A percentile compares a stretch with the other conserved stretches of the same genome.
These are phyloP conservation scores for Penicillium verrucosum DNA, from an alignment of 2,329 filamentous ascomycete genomes.

Conservation along the genomic window DNA sequence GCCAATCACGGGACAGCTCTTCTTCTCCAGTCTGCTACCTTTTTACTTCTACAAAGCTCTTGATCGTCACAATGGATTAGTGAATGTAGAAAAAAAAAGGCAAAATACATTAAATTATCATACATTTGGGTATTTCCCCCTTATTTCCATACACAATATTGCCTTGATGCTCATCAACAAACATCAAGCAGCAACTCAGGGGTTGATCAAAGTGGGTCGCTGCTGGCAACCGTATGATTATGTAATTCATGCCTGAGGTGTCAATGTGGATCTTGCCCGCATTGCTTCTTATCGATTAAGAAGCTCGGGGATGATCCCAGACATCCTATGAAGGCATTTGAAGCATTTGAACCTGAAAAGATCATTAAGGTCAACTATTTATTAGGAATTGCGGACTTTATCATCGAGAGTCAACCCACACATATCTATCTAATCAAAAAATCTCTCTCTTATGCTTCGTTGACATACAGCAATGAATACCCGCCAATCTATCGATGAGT, in stretches of 20 bases:
- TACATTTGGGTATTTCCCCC: not conserved
- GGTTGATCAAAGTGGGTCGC: conserved; percentile 25
- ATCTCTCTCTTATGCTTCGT: conserved; percentile 9
- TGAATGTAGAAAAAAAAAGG: not conserved
- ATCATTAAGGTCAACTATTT: not conserved
- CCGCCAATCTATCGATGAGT: conserved; percentile 75
- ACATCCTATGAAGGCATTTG: not conserved
- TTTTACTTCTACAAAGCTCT: conserved; percentile 2
- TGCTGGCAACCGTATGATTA: conserved; percentile 25
- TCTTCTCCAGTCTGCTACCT: conserved; percentile 19
- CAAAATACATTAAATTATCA: not conserved
- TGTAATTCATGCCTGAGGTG: conserved; percentile 16
- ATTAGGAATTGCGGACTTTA: not conserved
- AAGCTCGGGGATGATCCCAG: not conserved
- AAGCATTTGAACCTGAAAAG: not conserved
- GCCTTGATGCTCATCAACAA: not conserved
- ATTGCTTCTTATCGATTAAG: conserved; percentile 23
- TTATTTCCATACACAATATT: not conserved
- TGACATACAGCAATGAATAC: conserved; percentile 69
- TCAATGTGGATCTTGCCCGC: conserved; percentile 20
- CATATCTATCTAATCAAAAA: not conserved
- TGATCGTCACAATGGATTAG: conserved; percentile 8
- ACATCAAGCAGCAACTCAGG: conserved; percentile 22
- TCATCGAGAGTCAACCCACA: not conserved
- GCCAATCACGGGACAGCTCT: conserved; percentile 25